phyloP scores from a whole-genome alignment of 2,329 filamentous ascomycete species.

The Paraphaeosphaeria minitans region DNA sequence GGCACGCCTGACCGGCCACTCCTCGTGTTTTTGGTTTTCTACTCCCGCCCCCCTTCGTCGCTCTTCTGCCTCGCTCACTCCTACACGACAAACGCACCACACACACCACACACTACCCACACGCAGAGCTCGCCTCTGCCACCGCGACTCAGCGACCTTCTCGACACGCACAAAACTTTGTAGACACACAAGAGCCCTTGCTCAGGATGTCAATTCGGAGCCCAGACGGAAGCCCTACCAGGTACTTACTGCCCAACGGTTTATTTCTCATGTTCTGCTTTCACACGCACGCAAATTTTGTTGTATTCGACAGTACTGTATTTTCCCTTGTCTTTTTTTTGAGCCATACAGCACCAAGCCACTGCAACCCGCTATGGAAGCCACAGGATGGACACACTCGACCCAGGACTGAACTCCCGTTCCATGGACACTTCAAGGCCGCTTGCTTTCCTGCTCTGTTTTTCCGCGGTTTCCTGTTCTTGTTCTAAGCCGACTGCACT shows the following conservation, averaged over 20 bases:
- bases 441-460: constrained; percentile 29
- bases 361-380: constrained; percentile 24
- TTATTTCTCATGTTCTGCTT: constrained; percentile 34
- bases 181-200: constrained; percentile 43
- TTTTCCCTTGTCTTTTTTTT: constrained; percentile 24
- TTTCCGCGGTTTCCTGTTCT: constrained; percentile 13
- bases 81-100: constrained; percentile 28
- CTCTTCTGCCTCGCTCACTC: constrained; percentile 31
- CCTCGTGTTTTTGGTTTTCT: constrained; percentile 36
- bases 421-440: constrained; percentile 26
- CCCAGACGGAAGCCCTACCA: constrained; percentile 48
- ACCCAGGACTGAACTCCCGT: constrained; percentile 19
- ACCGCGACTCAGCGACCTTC: constrained; percentile 24
- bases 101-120: constrained; percentile 15
- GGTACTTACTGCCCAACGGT: constrained; percentile 52
- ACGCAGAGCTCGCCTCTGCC: constrained; percentile 23
- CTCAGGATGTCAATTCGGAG: constrained; percentile 53
- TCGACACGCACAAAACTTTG: constrained; percentile 21
- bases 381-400: constrained; percentile 23
- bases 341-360: constrained; percentile 38
- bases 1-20: constrained; percentile 38
- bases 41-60: constrained; percentile 19
- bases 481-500: constrained; percentile 10
- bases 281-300: constrained; percentile 21
- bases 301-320: constrained; percentile 38